Evolutionary conservation across 805 yeast species (phyloP).

Genomic region (Diddensiella santjacobensis): DNA sequence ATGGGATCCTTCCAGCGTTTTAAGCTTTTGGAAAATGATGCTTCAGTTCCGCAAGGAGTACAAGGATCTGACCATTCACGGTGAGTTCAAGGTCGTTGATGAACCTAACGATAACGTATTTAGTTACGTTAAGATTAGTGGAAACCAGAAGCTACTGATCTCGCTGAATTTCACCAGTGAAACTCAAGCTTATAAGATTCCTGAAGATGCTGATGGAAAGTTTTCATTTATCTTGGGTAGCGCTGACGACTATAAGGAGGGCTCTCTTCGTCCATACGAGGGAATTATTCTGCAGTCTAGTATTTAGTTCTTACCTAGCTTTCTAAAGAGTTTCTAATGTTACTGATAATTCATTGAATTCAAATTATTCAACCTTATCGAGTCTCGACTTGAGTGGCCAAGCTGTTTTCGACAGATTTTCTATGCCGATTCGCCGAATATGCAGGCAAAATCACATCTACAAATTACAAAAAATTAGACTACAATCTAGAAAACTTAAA

Average conservation of each 20-base stretch:
- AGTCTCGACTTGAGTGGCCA: too few species aligned
- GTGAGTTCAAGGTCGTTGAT: slow-evolving; percentile 37
- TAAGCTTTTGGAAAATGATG: slow-evolving; percentile 44
- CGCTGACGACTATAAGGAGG: neutral
- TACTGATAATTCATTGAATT: too few species aligned
- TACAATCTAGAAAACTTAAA: too few species aligned
- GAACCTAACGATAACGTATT: neutral
- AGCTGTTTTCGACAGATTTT: too few species aligned
- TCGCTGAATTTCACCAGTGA: slow-evolving; percentile 4
- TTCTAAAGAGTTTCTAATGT: too few species aligned
- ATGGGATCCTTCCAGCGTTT: slow-evolving; percentile 44
- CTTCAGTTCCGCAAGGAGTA: slow-evolving; percentile 42
- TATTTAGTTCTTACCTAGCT: too few species aligned
- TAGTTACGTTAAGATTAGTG: neutral
- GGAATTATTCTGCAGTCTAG: neutral
- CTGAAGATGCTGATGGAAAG: neutral
- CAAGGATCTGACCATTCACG: slow-evolving; percentile 44
- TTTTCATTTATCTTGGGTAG: neutral
- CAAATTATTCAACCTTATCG: too few species aligned
- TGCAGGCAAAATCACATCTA: too few species aligned
- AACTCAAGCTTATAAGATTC: neutral
- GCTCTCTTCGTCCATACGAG: neutral
- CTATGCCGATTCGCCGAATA: too few species aligned
- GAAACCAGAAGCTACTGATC: neutral
- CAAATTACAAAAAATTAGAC: too few species aligned